Percentiles rank a stretch among this genome's conserved stretches.
These are phyloP conservation scores for Lodderomyces elongisporus DNA, from an alignment of 1,139 yeast species.

Conservation along the genomic window DNA sequence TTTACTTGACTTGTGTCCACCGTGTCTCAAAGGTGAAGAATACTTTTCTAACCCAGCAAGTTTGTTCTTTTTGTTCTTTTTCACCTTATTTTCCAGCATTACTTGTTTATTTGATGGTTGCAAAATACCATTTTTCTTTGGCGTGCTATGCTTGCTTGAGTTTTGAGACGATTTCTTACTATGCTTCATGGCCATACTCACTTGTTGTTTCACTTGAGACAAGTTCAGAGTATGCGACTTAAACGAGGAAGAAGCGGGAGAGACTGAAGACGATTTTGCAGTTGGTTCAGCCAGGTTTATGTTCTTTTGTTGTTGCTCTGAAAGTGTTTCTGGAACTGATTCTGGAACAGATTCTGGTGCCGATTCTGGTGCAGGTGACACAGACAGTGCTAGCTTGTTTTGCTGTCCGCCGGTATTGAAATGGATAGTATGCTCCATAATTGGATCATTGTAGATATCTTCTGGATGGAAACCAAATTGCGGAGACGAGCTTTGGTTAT, in stretches of 20 bases:
- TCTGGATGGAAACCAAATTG: slow-evolving; percentile 3
- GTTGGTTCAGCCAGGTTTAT: too few relatives aligned
- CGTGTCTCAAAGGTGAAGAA: neutral
- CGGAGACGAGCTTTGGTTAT: slow-evolving; percentile 2
- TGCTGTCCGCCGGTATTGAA: neutral
- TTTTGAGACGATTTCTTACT: neutral
- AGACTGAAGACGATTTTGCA: too few relatives aligned
- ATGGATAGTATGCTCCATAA: slow-evolving; percentile 1
- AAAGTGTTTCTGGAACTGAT: too few relatives aligned
- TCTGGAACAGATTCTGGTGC: too few relatives aligned
- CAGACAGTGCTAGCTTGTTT: neutral
- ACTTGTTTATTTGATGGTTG: slow-evolving; percentile 3
- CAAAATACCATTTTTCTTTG: slow-evolving; percentile 2
- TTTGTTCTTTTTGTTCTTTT: neutral
- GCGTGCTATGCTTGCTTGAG: slow-evolving; percentile 3
- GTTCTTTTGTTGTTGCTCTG: too few relatives aligned
- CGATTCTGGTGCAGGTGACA: too few relatives aligned
- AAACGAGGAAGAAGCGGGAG: too few relatives aligned
- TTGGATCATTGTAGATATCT: slow-evolving; percentile 3
- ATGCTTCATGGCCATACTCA: too few relatives aligned
- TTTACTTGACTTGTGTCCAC: too few relatives aligned
- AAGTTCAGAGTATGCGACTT: too few relatives aligned
- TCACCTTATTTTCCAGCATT: neutral
- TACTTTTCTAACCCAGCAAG: neutral
- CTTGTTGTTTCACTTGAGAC: too few relatives aligned